Conservation (phyloP, 108 stramenopile genomes). For the Heterococcus sp. region DNA sequence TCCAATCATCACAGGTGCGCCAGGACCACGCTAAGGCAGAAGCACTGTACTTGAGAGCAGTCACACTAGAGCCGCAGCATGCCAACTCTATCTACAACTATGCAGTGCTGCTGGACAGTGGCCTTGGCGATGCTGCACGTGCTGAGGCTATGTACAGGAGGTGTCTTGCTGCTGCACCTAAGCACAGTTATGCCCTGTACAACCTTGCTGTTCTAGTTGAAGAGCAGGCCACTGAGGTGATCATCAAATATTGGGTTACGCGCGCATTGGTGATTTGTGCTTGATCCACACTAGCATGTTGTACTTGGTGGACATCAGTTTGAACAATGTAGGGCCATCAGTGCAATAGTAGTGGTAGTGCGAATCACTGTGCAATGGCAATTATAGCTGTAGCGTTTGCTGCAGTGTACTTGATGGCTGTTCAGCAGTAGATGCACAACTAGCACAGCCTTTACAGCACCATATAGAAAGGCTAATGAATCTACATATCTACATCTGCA, state of each 20-base stretch:
- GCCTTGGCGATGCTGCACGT: constrained; percentile 1
- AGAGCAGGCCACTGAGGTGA: constrained; percentile 30
- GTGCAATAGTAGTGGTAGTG: neutral
- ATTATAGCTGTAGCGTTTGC: neutral
- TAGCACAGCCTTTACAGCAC: too few species aligned
- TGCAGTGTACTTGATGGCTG: neutral
- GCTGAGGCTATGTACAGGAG: constrained; percentile 49
- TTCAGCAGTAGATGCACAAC: too few species aligned
- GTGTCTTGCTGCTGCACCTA: constrained; percentile 32
- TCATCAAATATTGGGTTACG: neutral
- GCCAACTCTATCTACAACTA: constrained; percentile 60
- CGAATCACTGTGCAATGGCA: neutral
- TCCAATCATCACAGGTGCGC: constrained; percentile 7
- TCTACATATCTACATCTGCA: too few species aligned
- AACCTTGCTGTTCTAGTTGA: constrained; percentile 58
- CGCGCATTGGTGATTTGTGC: neutral
- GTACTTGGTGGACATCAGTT: neutral
- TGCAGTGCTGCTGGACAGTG: constrained; percentile 56
- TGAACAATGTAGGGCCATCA: neutral
- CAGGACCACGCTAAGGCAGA: constrained; percentile 37
- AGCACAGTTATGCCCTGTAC: constrained; percentile 58
- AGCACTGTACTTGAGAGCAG: constrained; percentile 38
- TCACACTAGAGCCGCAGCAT: constrained; percentile 44
- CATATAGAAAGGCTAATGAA: too few species aligned
- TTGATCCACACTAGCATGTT: neutral